A percentile compares a stretch with the other conserved stretches of the same genome.
These are phyloP conservation scores for Mycena leptocephala DNA, from an alignment of 768 basidiomycete genomes.

Conservation along the genomic window DNA sequence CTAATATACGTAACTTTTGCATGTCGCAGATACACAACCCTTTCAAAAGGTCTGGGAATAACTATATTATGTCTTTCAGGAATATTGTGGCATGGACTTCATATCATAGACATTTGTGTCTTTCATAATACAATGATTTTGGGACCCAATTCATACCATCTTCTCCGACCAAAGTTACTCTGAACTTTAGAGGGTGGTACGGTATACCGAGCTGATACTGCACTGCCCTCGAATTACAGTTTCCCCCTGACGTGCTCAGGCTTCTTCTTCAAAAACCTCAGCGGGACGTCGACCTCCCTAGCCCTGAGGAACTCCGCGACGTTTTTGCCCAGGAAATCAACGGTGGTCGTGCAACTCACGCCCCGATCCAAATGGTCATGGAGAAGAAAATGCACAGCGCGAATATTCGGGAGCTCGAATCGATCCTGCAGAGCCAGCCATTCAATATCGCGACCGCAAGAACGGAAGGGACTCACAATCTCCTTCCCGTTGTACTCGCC, in stretches of 20 bases:
- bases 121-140: too few species aligned
- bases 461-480: slow-evolving; percentile 13
- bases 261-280: slow-evolving; percentile 10
- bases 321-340: slow-evolving; percentile 38
- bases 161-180: too few species aligned
- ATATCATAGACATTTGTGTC: too few species aligned
- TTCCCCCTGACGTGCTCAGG: too few species aligned
- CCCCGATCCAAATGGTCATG: slow-evolving; percentile 37
- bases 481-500: slow-evolving; percentile 33
- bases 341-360: slow-evolving; percentile 35
- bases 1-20: too few species aligned
- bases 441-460: background rate
- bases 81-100: too few species aligned
- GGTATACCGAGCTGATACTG: too few species aligned
- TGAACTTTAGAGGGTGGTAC: too few species aligned
- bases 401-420: slow-evolving; percentile 33
- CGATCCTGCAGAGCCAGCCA: slow-evolving; percentile 13
- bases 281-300: slow-evolving; percentile 32
- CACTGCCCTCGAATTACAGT: background rate
- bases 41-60: too few species aligned
- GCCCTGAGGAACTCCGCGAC: slow-evolving; percentile 36
- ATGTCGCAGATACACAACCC: too few species aligned
- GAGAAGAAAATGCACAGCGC: slow-evolving; percentile 33
- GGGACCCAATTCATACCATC: too few species aligned
- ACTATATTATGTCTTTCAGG: too few species aligned